These are phyloP conservation scores for Endothia cerciana DNA, from an alignment of 2,329 filamentous ascomycete genomes.

Conservation along the genomic window DNA sequence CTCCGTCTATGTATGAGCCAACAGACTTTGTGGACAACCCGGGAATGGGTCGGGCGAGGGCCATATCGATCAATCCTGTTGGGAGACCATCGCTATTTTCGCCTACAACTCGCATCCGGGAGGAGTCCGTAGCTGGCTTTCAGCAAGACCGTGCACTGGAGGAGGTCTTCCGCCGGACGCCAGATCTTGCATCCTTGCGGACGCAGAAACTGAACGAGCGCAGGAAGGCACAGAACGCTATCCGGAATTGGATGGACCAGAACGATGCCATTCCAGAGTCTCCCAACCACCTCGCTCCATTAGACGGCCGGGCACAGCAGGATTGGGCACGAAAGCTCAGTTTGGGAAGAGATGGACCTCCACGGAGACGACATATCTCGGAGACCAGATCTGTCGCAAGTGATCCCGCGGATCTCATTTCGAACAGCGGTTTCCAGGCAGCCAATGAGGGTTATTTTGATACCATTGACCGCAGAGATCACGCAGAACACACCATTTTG, in stretches of 20 bases:
- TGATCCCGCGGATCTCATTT: conserved; percentile 66
- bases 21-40: conserved; percentile 82
- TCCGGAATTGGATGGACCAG: conserved; percentile 88
- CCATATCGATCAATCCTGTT: conserved; percentile 62
- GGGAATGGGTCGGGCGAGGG: conserved; percentile 52
- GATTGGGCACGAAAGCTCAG: conserved; percentile 59
- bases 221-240: conserved; percentile 77
- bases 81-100: conserved; percentile 70
- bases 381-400: conserved; percentile 64
- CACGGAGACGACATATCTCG: conserved; percentile 54
- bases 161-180: conserved; percentile 82
- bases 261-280: conserved; percentile 56
- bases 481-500: conserved; percentile 44
- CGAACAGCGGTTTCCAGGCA: conserved; percentile 49
- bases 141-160: conserved; percentile 90
- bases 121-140: conserved; percentile 85
- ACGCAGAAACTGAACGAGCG: conserved; percentile 66
- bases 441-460: conserved; percentile 41
- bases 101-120: conserved; percentile 71
- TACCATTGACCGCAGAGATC: conserved; percentile 21
- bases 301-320: conserved; percentile 48
- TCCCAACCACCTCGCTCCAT: conserved; percentile 53
- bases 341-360: conserved; percentile 50
- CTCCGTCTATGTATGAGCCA: conserved; percentile 76
- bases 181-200: conserved; percentile 64